Evolutionary conservation across 148 eudicot species (phyloP).

Genomic region (Cornus suecica): DNA sequence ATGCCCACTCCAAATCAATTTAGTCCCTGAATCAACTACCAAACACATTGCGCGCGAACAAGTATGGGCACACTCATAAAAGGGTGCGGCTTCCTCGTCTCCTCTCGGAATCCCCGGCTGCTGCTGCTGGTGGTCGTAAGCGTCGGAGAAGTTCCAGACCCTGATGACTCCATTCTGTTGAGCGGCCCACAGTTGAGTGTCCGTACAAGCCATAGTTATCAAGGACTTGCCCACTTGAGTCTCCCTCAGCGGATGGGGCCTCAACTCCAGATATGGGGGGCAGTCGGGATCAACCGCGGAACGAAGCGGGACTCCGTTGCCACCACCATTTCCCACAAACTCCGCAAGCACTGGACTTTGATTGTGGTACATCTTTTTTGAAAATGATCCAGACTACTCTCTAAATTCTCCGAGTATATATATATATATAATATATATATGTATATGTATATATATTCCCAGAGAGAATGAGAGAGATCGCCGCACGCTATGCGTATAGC

Average conservation of each 20-base stretch:
- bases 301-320: slow-evolving; percentile 55
- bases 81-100: slow-evolving; percentile 95
- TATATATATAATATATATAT: too few relatives aligned
- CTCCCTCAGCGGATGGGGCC: slow-evolving; percentile 96
- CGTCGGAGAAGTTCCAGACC: slow-evolving; percentile 65
- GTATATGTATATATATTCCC: too few relatives aligned
- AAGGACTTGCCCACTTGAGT: slow-evolving; percentile 84
- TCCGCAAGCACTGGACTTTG: too few relatives aligned
- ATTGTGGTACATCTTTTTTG: too few relatives aligned
- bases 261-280: slow-evolving; percentile 75
- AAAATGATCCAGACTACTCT: too few relatives aligned
- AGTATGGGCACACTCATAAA: slow-evolving; percentile 61
- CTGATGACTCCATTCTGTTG: slow-evolving; percentile 89
- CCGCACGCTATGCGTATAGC: too few relatives aligned
- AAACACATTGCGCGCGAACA: slow-evolving; percentile 68
- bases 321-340: too few relatives aligned
- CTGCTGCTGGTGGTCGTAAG: too few relatives aligned
- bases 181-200: slow-evolving; percentile 87
- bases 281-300: slow-evolving; percentile 82
- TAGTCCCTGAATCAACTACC: slow-evolving; percentile 68
- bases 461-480: too few relatives aligned
- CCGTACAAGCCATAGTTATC: slow-evolving; percentile 78
- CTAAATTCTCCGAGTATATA: too few relatives aligned
- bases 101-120: slow-evolving; percentile 72
- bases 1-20: slow-evolving; percentile 93